Base-by-base conservation (phyloP, 2,329 filamentous ascomycete genomes). In the Fusarium pininemorale region DNA sequence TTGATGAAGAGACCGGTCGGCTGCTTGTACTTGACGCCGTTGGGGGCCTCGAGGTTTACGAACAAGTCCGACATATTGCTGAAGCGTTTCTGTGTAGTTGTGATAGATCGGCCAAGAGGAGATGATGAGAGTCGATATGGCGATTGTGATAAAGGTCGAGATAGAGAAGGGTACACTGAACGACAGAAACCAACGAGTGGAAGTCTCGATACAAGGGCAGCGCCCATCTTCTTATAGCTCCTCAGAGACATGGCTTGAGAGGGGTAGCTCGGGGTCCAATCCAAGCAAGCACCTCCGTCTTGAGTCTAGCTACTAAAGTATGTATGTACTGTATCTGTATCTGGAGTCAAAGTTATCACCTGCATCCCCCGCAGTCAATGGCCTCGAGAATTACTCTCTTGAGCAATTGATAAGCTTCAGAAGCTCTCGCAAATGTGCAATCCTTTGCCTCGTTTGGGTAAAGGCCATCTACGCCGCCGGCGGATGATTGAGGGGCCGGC, bases 1-100 rank as follows among this genome's bases (percentile, higher is more conserved):
- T 94, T 94, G 85, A 96, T 95, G 82, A 95, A 96, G 14, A 96
- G 87, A 37, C 94, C 94, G 35, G 89, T 87, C 5, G 93, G 93
- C 84, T 94, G 92, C 20, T 83, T 85, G 82, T 94, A 95, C 79
- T 90, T 91, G 82, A 86, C 87, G 78, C 93, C 93, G 82, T 96
- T 96, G 15, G 94, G 94, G 63, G 94, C 93, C 60, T 89, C 93
- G 66, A 96, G 88, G 78, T 94, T 87, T 60, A 90, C 83, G 30
- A 73, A 77, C 41, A 77, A 42, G 48, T 70, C 68, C 41, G 77
- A 67, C 77, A 78, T 78, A 24, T 63, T 75, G 62, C 65, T 78
- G 70, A 70, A 68, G 50, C 42, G 60, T 66, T 51, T 63, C 65
- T 56, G 64, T 64, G 64, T 57, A 39, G 65, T 59, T 56, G 59